Evolutionary conservation across 495 filamentous ascomycete species (phyloP), one percentile per base, ranked within the genome.

Genomic region (Hyaloscypha variabilis): DNA sequence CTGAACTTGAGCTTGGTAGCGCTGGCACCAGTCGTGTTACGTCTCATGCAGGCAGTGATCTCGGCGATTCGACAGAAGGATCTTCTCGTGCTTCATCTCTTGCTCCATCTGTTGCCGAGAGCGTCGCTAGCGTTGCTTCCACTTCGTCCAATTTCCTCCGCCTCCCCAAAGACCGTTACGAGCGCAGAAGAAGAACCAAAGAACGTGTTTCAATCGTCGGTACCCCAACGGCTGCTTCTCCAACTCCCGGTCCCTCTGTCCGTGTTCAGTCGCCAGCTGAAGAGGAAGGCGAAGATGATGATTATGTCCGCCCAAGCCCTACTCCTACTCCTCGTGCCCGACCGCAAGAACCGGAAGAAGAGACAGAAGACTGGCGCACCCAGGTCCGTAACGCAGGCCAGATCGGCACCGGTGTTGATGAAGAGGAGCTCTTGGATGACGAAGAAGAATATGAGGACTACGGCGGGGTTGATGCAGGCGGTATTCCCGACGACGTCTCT

Each of bases 11-110:
- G 8, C 29, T 68, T 5, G 69, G 67, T n/a, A 67, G 64, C 49
- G 69, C 67, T 5, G 56, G 52, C 13, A 71, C 65, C 10, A 71
- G 68, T 34, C 8, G 42, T 36, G 56, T 63, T 28, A 71, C 66
- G 14, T 42, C n/a, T 14, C 11, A n/a, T 5, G 54, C 54, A 30
- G 34, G 57, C 21, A 39, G 51, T 54, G 51, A 54, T 8, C 6
- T 54, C 13, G 25, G 25, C 51, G 51, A 54, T 54, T 54, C 51
- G 11, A 19, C 25, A 24, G 8, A 25, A 28, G 19, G 23, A 10
- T 24, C 23, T 3, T 25, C 23, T 25, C 21, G 51, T 25, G 25
- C 51, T 1, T 54, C 51, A 8, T 54, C 51, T 5, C 21, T 25
- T 28, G 23, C 51, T 54, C 51, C 51, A 54, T 54, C 51, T 54